Base-by-base conservation (phyloP, 106 monocot species). In the Chionographis japonica region DNA sequence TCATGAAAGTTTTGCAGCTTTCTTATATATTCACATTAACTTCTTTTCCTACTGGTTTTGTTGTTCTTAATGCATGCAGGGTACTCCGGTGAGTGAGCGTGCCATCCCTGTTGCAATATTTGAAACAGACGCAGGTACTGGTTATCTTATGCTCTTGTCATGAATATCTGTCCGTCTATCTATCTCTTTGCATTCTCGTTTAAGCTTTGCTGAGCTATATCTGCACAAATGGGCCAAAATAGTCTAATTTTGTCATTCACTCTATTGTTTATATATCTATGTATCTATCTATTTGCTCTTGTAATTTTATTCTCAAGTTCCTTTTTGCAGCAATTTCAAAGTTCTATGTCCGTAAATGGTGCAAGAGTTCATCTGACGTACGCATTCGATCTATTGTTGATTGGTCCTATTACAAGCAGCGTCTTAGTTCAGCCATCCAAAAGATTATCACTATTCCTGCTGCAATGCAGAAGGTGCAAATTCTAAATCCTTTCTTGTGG, bases 381-480 rank as follows among this genome's bases (percentile, higher is more conserved):
- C 82, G 74, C 50, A 89, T 97, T 64, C 68, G 95, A 52, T 92
- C 89, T 10, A 92, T 97, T 66, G 67, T 97, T 69, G 95, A 97
- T 78, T 97, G 95, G 95, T 89, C 95, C 49, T 97, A 97, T 61
- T 97, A 97, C 68, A 92, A 84, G 72, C 89, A 87, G 69, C 84
- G 95, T 38, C 82, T 97, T 74, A 74, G 88, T 72, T 97, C 95
- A 43, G 72, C 92, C 42, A 92, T 97, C 75, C 95, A 97, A 78
- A 97, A 97, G 74, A 97, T 97, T 61, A 97, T 97, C 55, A 92
- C 92, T 8, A 97, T 97, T 82, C 95, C 95, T 89, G 95, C 95
- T 54, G 95, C 95, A 73, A 97, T 97, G 95, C 95, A 97, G 78
- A 97, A 97, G 89, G 95, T 92, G 12, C 54, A 56, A 52, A 14